A percentile compares a stretch with the other conserved stretches of the same genome.
phyloP scores from a whole-genome alignment of 768 basidiomycete genomes.

The Kwoniella shandongensis region DNA sequence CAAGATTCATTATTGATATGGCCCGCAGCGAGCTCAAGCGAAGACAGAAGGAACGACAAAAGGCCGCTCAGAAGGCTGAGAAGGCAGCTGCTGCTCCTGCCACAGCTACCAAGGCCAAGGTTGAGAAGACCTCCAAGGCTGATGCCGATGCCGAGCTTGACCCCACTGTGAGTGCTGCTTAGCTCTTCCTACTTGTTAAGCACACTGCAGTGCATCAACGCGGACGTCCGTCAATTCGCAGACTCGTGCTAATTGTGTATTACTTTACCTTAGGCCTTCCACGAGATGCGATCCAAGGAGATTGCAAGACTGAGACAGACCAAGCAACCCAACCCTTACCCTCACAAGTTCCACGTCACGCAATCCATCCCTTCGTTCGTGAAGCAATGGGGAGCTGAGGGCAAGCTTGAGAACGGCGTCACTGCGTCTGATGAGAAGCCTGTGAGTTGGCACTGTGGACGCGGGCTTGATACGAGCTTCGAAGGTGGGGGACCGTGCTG shows the following conservation, averaged over 20 bases:
- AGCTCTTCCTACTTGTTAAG: background rate
- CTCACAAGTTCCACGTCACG: constrained; percentile 96
- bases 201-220: background rate
- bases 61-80: constrained; percentile 71
- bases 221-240: no score
- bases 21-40: constrained; percentile 84
- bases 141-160: constrained; percentile 78
- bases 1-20: constrained; percentile 15
- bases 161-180: constrained; percentile 70
- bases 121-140: constrained; percentile 47
- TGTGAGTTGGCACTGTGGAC: constrained; percentile 26
- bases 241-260: no score
- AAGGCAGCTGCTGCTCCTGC: constrained; percentile 59
- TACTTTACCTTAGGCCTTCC: constrained; percentile 75
- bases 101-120: constrained; percentile 43
- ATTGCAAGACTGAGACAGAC: constrained; percentile 82
- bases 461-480: background rate
- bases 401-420: constrained; percentile 65
- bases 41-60: constrained; percentile 76
- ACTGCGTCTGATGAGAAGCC: constrained; percentile 61
- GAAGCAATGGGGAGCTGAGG: constrained; percentile 68
- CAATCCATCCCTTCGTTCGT: constrained; percentile 73
- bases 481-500: no score
- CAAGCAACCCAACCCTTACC: constrained; percentile 88
- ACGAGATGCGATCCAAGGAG: constrained; percentile 83